phyloP scores from a whole-genome alignment of 1,284 basidiomycete species.

The Boletus sp. region DNA sequence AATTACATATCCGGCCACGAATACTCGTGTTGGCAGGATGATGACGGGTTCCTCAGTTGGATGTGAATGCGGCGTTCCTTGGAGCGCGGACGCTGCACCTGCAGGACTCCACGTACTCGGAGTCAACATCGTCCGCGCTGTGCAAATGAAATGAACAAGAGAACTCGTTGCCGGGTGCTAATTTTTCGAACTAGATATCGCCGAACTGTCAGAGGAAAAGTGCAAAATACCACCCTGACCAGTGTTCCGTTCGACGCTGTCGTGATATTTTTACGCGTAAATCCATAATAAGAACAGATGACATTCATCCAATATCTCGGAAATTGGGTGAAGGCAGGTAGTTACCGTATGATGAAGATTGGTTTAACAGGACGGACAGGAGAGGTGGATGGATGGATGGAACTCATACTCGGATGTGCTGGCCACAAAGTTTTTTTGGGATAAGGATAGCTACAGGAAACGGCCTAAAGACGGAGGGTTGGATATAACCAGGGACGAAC shows the following conservation, averaged over 20 bases:
- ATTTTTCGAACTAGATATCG: constrained; percentile 11
- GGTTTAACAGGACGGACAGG: constrained; percentile 4
- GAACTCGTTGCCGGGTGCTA: constrained; percentile 5
- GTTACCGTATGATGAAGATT: constrained; percentile 13
- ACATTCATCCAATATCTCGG: constrained; percentile 11
- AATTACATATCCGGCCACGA: too few relatives aligned
- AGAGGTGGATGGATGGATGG: constrained; percentile 4
- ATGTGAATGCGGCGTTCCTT: not conserved
- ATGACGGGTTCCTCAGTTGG: too few relatives aligned
- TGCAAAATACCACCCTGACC: not conserved
- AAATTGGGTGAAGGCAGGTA: constrained; percentile 19
- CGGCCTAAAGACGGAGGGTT: constrained; percentile 5
- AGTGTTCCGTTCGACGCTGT: constrained; percentile 1
- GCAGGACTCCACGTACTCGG: constrained; percentile 11
- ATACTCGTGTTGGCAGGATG: too few relatives aligned
- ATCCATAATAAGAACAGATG: constrained; percentile 7
- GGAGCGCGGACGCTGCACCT: constrained; percentile 1
- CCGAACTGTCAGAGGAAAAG: constrained; percentile 1
- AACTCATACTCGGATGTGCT: constrained; percentile 8
- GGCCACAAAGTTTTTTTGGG: constrained; percentile 4
- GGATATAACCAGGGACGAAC: constrained; percentile 11
- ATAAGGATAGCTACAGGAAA: constrained; percentile 9
- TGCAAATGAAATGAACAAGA: constrained; percentile 11
- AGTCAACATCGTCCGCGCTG: constrained; percentile 7
- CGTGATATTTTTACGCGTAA: constrained; percentile 5